Conservation (phyloP, 2,329 filamentous ascomycete genomes). For the Alternaria rosae region DNA sequence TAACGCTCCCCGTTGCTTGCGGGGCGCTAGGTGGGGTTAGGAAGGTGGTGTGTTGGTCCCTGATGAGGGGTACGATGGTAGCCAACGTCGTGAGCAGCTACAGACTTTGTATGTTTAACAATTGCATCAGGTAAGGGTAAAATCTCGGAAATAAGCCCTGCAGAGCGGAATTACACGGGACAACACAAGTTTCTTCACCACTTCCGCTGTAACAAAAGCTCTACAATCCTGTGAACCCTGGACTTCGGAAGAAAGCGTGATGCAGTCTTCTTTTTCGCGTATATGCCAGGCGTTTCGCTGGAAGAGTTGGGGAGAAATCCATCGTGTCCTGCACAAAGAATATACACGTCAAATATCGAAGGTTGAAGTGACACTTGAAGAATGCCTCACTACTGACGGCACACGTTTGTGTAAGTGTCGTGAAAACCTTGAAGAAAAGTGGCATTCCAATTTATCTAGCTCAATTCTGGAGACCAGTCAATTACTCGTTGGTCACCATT, state of each 20-base stretch:
- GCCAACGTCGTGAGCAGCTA: neutral
- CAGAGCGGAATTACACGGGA: neutral
- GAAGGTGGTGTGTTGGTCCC: slow-evolving; percentile 11
- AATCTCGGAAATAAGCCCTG: neutral
- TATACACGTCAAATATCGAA: neutral
- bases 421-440: too few relatives aligned
- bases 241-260: neutral
- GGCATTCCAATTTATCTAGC: too few relatives aligned
- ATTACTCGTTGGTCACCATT: too few relatives aligned
- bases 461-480: too few relatives aligned
- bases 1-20: slow-evolving; percentile 3
- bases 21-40: slow-evolving; percentile 12
- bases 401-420: too few relatives aligned
- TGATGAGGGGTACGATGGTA: slow-evolving; percentile 1
- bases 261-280: neutral
- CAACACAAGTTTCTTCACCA: neutral
- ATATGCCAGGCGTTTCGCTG: neutral
- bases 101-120: neutral
- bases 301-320: neutral
- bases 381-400: neutral
- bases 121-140: neutral
- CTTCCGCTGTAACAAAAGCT: neutral
- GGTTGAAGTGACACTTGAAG: neutral
- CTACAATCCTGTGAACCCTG: neutral
- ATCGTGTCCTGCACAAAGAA: neutral